phyloP scores from a whole-genome alignment of 345 rosid species.

The Camelina sativa region DNA sequence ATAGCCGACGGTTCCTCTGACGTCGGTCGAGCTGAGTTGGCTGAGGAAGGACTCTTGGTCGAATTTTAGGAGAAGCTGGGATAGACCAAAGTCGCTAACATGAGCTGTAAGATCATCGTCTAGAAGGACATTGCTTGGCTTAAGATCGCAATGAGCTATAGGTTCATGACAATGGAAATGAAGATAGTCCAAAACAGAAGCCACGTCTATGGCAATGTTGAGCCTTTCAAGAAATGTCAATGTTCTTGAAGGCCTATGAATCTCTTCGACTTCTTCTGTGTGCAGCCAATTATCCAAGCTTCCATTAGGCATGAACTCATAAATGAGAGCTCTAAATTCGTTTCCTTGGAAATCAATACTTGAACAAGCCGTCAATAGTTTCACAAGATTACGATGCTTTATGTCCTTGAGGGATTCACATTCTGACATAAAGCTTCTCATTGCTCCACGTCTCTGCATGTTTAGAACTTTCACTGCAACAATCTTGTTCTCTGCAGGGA shows the following conservation, averaged over 20 bases:
- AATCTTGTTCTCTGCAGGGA: not conserved
- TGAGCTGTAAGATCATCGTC: conserved; percentile 30
- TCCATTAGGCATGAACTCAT: conserved; percentile 56
- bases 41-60: conserved; percentile 15
- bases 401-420: conserved; percentile 49
- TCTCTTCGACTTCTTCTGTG: conserved; percentile 28
- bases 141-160: conserved; percentile 40
- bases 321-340: conserved; percentile 58
- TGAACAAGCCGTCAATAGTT: conserved; percentile 54
- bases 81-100: conserved; percentile 46
- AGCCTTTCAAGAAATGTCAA: conserved; percentile 47
- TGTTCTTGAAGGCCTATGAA: conserved; percentile 11
- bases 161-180: conserved; percentile 28
- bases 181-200: conserved; percentile 35
- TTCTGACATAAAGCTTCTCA: conserved; percentile 54
- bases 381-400: conserved; percentile 15
- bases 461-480: conserved; percentile 52
- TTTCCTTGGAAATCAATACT: conserved; percentile 54
- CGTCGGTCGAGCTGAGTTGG: conserved; percentile 9
- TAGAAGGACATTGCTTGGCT: conserved; percentile 42
- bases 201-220: conserved; percentile 42
- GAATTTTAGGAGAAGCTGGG: conserved; percentile 23
- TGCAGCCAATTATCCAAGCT: conserved; percentile 55
- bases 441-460: conserved; percentile 48
- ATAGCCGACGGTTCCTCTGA: conserved; percentile 36